A percentile compares a stretch with the other conserved stretches of the same genome.
Evolutionary conservation across 108 stramenopile genomes (phyloP).

Genomic region (Skeletonema costatum): DNA sequence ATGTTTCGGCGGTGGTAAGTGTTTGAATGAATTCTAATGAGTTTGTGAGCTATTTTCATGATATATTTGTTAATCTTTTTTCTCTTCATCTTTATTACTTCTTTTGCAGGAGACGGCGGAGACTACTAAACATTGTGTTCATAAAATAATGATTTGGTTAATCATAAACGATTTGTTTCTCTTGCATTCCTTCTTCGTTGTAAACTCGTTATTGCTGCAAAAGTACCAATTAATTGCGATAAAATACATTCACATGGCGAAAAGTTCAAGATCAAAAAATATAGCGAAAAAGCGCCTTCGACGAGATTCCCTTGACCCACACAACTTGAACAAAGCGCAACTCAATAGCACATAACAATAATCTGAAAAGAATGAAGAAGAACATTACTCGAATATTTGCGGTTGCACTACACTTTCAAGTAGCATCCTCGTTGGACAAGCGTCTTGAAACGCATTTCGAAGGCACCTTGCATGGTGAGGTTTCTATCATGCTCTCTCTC

Average conservation of each 20-base stretch:
- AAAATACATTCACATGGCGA: no score
- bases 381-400: background rate
- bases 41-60: background rate
- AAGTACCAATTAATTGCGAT: no score
- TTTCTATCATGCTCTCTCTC: background rate
- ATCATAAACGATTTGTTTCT: background rate
- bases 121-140: conserved; percentile 20
- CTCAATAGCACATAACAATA: background rate
- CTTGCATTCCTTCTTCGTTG: no score
- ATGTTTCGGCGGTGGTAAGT: conserved; percentile 78
- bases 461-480: background rate
- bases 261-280: no score
- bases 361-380: background rate
- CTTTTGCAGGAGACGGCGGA: conserved; percentile 14
- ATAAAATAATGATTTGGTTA: conserved; percentile 9
- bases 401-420: background rate
- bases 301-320: no score
- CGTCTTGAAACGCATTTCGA: background rate
- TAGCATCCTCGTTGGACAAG: background rate
- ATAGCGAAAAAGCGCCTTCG: no score
- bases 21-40: no score
- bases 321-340: no score
- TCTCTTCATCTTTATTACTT: background rate
- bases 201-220: no score
- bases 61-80: background rate